Evolutionary conservation across 805 yeast genomes (phyloP), one percentile per base, ranked within the genome.

Genomic region (Yamadazyma olivae): DNA sequence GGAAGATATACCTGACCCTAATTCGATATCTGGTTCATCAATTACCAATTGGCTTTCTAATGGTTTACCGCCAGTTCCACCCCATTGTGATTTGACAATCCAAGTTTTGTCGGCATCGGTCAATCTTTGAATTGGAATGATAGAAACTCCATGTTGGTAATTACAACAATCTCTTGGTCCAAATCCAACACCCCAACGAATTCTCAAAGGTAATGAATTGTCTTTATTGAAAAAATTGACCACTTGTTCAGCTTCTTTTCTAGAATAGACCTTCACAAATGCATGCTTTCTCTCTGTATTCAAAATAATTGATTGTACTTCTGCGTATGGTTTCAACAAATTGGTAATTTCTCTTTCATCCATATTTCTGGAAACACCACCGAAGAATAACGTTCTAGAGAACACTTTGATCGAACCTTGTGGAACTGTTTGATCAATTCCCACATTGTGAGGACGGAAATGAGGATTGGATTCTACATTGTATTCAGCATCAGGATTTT

Each of bases 91-190:
- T 39, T 74, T 67, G 23, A 78, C 83, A 9, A 87, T 77, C 99
- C 99, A 93, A 44, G 83, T 71, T 53, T 73, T 78, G 59, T 93
- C 99, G 15, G 97, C 96, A 41, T 93, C 99, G 0, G 99, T 93
- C 48, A 93, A 72, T 51, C 96, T 77, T 40, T 76, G 77, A 33
- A 93, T 65, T 12, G 98, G 96, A 43, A 93, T 88, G 24, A 89
- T 76, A 41, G 95, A 83, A 25, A 82, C 73, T 43, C 99, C 99
- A 39, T 82, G 82, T 54, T 82, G 90, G 61, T 93, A 93, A 61
- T 93, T 95, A 59, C 96, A 87, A 68, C 98, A 91, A 59, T 93
- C 98, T 67, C 99, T 79, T 36, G 99, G 99, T 4, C 99, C 99
- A 54, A 85, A 93, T 1, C 99, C 99, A 44, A 93, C 98, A 48